Percentiles rank a stretch among this genome's conserved stretches.
phyloP scores from a whole-genome alignment of 73 alveolate species.

The Paramecium octaurelia region DNA sequence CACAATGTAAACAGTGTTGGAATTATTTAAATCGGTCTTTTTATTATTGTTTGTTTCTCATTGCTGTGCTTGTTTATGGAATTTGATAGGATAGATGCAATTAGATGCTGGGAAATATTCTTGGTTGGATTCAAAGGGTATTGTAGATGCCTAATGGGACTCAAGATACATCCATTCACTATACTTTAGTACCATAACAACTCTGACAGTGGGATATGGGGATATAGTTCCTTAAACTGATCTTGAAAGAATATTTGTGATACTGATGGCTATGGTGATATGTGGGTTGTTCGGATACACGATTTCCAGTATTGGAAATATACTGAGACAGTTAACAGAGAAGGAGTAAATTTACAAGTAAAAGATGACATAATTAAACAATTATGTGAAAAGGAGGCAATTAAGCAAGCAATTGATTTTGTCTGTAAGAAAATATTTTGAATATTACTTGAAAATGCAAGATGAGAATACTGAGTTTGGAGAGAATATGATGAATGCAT shows the following conservation, averaged over 20 bases:
- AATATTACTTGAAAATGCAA: background rate
- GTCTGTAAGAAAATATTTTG: background rate
- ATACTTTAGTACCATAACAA: constrained; percentile 24
- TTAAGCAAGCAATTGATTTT: background rate
- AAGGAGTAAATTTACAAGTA: constrained; percentile 24
- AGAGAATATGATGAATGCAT: background rate
- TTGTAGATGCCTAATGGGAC: background rate
- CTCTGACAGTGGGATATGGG: constrained; percentile 54
- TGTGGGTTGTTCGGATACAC: constrained; percentile 56
- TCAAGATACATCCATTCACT: constrained; percentile 16
- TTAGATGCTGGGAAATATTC: background rate
- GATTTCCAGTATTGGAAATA: constrained; percentile 29
- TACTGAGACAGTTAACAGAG: background rate
- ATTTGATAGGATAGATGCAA: background rate
- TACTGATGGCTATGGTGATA: constrained; percentile 31
- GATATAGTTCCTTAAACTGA: constrained; percentile 33
- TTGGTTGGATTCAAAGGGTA: background rate
- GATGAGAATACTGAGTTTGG: background rate
- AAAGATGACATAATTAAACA: background rate
- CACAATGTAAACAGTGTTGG: background rate
- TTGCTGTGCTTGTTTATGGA: constrained; percentile 51
- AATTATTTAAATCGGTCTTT: constrained; percentile 11
- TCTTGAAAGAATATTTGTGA: constrained; percentile 5
- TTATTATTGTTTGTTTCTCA: constrained; percentile 39
- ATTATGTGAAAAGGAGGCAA: background rate